phyloP scores from a whole-genome alignment of 352 stramenopile species.

The Phytophthora europaea region DNA sequence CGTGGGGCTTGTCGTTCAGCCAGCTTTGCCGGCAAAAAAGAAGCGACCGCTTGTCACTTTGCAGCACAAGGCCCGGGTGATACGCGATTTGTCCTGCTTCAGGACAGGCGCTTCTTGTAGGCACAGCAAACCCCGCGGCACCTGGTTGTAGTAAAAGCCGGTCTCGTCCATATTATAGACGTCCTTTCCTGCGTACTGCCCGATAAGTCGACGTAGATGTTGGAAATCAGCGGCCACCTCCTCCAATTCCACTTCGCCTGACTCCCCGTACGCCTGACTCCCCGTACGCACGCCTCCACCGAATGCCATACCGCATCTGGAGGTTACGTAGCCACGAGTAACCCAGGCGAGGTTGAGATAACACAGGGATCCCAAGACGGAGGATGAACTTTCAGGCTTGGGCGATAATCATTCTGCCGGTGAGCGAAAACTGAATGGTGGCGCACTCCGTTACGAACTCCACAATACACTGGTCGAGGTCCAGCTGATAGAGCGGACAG shows the following conservation, averaged over 20 bases:
- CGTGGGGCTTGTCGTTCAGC: background rate
- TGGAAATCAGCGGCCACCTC: background rate
- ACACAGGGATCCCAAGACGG: no score
- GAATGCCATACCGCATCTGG: no score
- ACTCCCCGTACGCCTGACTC: background rate
- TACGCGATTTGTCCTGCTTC: constrained; percentile 9
- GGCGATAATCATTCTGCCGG: no score
- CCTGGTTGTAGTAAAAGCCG: constrained; percentile 8
- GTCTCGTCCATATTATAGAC: constrained; percentile 3
- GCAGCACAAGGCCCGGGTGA: background rate
- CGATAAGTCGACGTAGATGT: background rate
- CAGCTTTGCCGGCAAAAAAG: constrained; percentile 15
- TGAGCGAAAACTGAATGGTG: no score
- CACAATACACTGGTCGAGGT: no score
- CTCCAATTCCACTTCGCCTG: background rate
- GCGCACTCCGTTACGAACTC: no score
- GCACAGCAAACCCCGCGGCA: background rate
- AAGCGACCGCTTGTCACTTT: constrained; percentile 11
- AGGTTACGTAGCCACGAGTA: no score
- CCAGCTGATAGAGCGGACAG: no score
- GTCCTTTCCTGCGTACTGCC: background rate
- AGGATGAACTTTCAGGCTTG: no score
- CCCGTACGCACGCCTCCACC: background rate
- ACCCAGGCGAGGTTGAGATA: no score
- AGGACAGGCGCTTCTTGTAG: background rate